Evolutionary conservation across 805 yeast species (phyloP), one percentile per base, ranked within the genome.

Genomic region (Yamadazyma phyllophila): DNA sequence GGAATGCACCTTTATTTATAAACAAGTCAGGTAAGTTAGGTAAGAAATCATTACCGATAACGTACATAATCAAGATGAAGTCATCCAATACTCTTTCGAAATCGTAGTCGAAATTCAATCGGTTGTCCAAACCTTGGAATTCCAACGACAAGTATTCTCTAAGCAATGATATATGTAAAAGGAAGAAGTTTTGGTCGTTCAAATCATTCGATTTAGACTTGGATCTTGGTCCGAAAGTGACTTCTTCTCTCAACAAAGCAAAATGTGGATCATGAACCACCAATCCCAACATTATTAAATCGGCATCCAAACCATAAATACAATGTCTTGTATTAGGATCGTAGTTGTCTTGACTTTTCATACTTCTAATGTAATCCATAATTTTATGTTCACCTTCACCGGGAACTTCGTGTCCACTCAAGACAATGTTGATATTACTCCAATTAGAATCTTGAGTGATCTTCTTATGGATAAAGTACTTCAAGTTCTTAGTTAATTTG

Each of bases 301-400:
- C 98, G 13, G 98, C 98, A 71, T 92, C 98, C 58, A 92, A 75
- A 44, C 98, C 98, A 63, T 92, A 92, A 41, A 92, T 81, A 74
- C 97, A 92, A 61, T 92, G 98, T 63, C 96, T 83, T 13, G 85
- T 75, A 62, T 92, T 88, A 40, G 90, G 81, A 59, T 88, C 76
- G 59, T 87, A 88, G 41, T 73, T 82, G 0, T 80, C 76, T 58
- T 82, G 84, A n/a, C 91, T 78, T 62, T 87, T 85, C 67, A 82
- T 76, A 36, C 80, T 70, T 67, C 97, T 82, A 53, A 92, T 89
- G 57, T 80, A 89, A 57, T 88, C 88, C 97, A 91, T 92, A 55
- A 92, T 90, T 61, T 92, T 92, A 69, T 92, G 98, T 69, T 92
- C 98, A 67, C 98, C 98, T 73, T 92, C 98, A 55, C 98, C 98